phyloP scores from a whole-genome alignment of 352 stramenopile genomes.

The Phytophthora pisi region DNA sequence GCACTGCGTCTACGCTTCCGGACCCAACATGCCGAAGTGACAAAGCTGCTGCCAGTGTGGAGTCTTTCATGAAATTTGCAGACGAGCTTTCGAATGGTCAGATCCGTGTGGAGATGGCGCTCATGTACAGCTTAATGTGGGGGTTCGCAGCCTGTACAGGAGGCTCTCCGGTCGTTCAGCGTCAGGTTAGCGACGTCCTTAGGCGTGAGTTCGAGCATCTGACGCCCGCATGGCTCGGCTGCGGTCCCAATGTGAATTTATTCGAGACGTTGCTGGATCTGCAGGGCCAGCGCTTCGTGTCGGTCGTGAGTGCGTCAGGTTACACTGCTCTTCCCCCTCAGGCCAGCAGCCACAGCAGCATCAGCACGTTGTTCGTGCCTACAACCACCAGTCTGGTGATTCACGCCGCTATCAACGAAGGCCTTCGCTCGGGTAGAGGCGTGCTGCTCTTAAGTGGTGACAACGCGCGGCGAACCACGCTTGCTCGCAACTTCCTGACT shows the following conservation, averaged over 20 bases:
- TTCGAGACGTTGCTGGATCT: constrained; percentile 52
- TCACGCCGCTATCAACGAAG: constrained; percentile 50
- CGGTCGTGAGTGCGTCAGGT: constrained; percentile 2
- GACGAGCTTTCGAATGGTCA: constrained; percentile 2
- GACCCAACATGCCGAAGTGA: constrained; percentile 1
- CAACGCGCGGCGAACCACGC: constrained; percentile 36
- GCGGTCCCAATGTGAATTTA: constrained; percentile 35
- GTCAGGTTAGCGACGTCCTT: constrained; percentile 41
- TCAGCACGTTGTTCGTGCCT: constrained; percentile 46
- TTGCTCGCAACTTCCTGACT: constrained; percentile 43
- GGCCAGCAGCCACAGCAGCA: neutral
- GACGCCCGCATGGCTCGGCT: constrained; percentile 27
- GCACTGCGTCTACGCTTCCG: constrained; percentile 11
- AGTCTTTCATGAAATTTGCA: constrained; percentile 1
- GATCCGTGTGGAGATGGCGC: constrained; percentile 56
- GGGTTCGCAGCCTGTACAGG: constrained; percentile 41
- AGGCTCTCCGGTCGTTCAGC: constrained; percentile 20
- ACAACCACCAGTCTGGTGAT: constrained; percentile 45
- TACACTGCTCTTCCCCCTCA: constrained; percentile 1
- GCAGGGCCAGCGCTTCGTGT: constrained; percentile 34
- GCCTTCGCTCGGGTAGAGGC: constrained; percentile 39
- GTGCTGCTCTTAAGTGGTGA: constrained; percentile 45
- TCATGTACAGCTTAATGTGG: constrained; percentile 63
- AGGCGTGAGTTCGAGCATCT: constrained; percentile 40
- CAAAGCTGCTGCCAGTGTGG: neutral